Evolutionary conservation across 257 asterid species (phyloP).

Genomic region (Solanum tarijense): DNA sequence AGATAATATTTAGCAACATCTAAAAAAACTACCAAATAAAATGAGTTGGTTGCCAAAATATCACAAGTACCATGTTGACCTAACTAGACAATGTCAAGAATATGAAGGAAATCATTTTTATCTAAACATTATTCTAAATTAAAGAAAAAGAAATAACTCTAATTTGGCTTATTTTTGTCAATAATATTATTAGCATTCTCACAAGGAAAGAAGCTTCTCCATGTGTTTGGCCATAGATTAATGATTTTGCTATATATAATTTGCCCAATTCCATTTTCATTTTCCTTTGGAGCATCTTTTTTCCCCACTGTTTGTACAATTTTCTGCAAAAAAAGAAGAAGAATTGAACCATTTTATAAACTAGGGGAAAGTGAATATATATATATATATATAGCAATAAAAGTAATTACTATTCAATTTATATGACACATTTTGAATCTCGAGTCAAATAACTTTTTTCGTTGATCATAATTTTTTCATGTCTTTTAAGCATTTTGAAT

Average conservation of each 20-base stretch:
- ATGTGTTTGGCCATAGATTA: not conserved
- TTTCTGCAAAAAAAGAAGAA: not conserved
- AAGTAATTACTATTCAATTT: not conserved
- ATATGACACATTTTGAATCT: rapidly evolving
- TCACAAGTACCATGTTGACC: not conserved
- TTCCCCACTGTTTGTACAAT: not conserved
- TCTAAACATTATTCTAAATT: not conserved
- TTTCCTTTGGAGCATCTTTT: not conserved
- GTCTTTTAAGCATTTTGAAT: not conserved
- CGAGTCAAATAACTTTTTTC: not conserved
- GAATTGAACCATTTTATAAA: not conserved
- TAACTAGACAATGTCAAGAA: not conserved
- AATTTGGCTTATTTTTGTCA: not conserved
- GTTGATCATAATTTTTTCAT: not conserved
- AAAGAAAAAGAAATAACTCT: not conserved
- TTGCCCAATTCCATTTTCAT: not conserved
- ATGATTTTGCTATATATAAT: not conserved
- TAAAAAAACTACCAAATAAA: not conserved
- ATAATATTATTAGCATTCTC: not conserved
- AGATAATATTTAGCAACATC: not conserved
- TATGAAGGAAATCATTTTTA: not conserved
- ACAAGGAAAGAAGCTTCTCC: not conserved
- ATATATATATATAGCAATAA: not conserved
- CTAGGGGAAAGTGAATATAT: not conserved
- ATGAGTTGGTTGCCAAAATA: not conserved